Evolutionary conservation across 441 rosid species (phyloP).

Genomic region (Populus hybrid): DNA sequence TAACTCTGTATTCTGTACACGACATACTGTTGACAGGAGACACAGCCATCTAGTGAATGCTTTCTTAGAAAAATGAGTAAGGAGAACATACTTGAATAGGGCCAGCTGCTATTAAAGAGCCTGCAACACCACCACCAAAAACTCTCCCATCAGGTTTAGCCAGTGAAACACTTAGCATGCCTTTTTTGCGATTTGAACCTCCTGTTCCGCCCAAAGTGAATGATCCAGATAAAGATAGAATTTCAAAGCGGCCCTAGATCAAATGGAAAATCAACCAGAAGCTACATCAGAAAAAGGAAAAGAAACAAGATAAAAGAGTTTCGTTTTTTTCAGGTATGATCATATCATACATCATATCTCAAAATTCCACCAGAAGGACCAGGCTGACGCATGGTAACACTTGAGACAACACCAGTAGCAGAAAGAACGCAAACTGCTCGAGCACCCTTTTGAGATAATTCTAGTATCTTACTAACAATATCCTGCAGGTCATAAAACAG

Average conservation of each 20-base stretch:
- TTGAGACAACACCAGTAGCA: conserved; percentile 40
- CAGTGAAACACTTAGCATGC: conserved; percentile 29
- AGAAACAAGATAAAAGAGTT: neutral
- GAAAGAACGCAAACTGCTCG: conserved; percentile 42
- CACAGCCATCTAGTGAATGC: neutral
- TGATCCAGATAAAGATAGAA: conserved; percentile 35
- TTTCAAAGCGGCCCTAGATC: conserved; percentile 39
- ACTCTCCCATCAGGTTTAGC: conserved; percentile 37
- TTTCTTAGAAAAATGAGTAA: neutral
- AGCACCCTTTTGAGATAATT: conserved; percentile 13
- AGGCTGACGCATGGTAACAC: conserved; percentile 25
- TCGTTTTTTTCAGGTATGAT: neutral
- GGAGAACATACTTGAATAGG: conserved; percentile 33
- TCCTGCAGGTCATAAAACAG: conserved; percentile 27
- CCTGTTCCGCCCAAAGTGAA: conserved; percentile 14
- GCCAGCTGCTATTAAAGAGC: conserved; percentile 33
- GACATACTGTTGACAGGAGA: neutral
- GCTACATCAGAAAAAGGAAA: neutral
- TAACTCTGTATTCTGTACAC: neutral
- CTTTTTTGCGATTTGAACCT: neutral
- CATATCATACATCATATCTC: conserved; percentile 32
- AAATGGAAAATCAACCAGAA: neutral
- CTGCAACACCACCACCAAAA: conserved; percentile 42
- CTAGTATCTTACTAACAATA: conserved; percentile 18
- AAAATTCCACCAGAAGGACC: conserved; percentile 25